Percentiles rank a stretch among this genome's conserved stretches.
Evolutionary conservation across 2,329 filamentous ascomycete species (phyloP).

Genomic region (Fusarium sp.): DNA sequence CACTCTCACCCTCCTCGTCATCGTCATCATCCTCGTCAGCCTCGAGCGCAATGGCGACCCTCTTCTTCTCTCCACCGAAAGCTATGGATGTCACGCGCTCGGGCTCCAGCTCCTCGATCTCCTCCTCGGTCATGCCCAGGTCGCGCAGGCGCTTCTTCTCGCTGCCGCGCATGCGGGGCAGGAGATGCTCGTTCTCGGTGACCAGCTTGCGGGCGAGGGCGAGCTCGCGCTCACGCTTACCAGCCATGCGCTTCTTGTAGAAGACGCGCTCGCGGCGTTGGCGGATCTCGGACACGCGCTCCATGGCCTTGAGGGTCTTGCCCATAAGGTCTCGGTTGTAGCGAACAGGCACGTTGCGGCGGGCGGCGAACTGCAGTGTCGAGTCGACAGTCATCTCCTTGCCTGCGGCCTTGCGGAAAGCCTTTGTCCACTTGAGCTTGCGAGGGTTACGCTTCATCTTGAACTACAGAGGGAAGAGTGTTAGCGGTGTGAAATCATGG

Average conservation of each 20-base stretch:
- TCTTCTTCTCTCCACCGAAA: slow-evolving; percentile 60
- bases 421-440: slow-evolving; percentile 97
- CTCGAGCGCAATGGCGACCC: slow-evolving; percentile 53
- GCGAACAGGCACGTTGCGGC: slow-evolving; percentile 92
- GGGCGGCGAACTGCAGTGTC: slow-evolving; percentile 90
- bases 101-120: slow-evolving; percentile 62
- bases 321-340: slow-evolving; percentile 94
- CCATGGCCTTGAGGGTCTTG: slow-evolving; percentile 92
- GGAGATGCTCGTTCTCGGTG: slow-evolving; percentile 90
- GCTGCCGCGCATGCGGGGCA: slow-evolving; percentile 78
- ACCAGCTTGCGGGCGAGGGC: slow-evolving; percentile 89
- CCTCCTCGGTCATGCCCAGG: slow-evolving; percentile 63
- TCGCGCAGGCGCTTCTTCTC: slow-evolving; percentile 72
- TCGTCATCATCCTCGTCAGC: slow-evolving; percentile 54
- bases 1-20: slow-evolving; percentile 51
- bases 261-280: slow-evolving; percentile 87
- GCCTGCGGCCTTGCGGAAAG: slow-evolving; percentile 83
- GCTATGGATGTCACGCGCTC: slow-evolving; percentile 55
- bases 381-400: slow-evolving; percentile 94
- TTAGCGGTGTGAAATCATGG: slow-evolving; percentile 20
- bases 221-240: slow-evolving; percentile 86
- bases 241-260: slow-evolving; percentile 93
- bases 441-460: slow-evolving; percentile 99
- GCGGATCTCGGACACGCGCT: slow-evolving; percentile 88
- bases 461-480: slow-evolving; percentile 66